These are phyloP conservation scores for Alternaria conjuncta DNA, from an alignment of 2,329 filamentous ascomycete genomes.

Conservation along the genomic window DNA sequence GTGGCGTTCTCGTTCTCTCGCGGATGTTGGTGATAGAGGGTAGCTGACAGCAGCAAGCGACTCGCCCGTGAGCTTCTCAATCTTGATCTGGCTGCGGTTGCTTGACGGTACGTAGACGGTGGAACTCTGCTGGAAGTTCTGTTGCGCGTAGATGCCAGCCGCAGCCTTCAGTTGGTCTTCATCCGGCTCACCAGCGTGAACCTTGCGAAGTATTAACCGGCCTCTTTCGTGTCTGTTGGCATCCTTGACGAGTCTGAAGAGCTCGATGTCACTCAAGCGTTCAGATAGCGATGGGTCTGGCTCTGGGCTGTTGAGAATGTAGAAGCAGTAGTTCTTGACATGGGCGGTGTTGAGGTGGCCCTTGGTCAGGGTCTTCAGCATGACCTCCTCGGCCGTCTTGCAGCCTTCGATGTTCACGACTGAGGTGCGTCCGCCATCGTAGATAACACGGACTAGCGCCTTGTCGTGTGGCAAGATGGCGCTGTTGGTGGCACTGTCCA, in stretches of 20 bases:
- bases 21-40: slow-evolving; percentile 80
- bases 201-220: slow-evolving; percentile 86
- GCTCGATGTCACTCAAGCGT: slow-evolving; percentile 81
- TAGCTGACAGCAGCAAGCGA: slow-evolving; percentile 84
- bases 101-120: slow-evolving; percentile 65
- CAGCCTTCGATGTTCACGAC: slow-evolving; percentile 93
- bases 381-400: slow-evolving; percentile 90
- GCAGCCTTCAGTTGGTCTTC: slow-evolving; percentile 85
- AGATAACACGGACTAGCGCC: slow-evolving; percentile 91
- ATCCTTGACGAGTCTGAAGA: slow-evolving; percentile 91
- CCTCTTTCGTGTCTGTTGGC: slow-evolving; percentile 84
- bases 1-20: slow-evolving; percentile 70
- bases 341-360: slow-evolving; percentile 88
- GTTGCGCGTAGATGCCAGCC: slow-evolving; percentile 86
- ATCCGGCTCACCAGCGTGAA: slow-evolving; percentile 90
- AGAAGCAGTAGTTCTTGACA: slow-evolving; percentile 96
- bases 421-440: slow-evolving; percentile 87
- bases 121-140: slow-evolving; percentile 74
- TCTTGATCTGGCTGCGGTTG: slow-evolving; percentile 82
- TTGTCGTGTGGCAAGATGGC: slow-evolving; percentile 84
- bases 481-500: slow-evolving; percentile 78
- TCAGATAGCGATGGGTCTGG: slow-evolving; percentile 82
- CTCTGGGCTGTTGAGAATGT: slow-evolving; percentile 84
- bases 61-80: slow-evolving; percentile 88
- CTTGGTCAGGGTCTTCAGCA: slow-evolving; percentile 86